Base-by-base conservation (phyloP, 2,329 filamentous ascomycete species). In the Diaporthe eres region DNA sequence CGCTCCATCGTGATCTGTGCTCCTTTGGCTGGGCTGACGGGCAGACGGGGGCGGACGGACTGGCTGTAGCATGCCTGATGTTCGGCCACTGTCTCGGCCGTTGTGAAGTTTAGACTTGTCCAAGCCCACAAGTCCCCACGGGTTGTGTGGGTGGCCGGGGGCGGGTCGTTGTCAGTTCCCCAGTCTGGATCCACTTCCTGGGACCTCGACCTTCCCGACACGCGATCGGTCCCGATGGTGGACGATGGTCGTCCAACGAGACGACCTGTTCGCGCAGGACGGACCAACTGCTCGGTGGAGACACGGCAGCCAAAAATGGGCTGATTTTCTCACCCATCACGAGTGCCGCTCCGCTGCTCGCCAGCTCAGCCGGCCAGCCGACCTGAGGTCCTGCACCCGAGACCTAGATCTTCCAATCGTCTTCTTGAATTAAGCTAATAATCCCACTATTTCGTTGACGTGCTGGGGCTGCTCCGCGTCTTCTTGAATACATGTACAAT, bases 351-450 rank as follows among this genome's bases (percentile, higher is more conserved):
- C 60, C 39, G n/a, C 60, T 68, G 44, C 31, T 25, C 13, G 44
- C 63, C 63, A 68, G 58, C 58, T 39, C 58, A 61, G 47, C 47
- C 22, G 10, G 63, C 63, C 44, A 19, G 19, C 63, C 47, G 39
- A 39, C 63, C 3, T 17, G 31, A 25, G 31, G 31, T 25, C 63
- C 63, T 53, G 63, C 63, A 39, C 22, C 42, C 44, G 28, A 37
- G 63, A 53, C 47, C 63, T 37, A 13, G 63, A 51, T 31, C 12
- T 58, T 61, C 25, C 44, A 47, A 76, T 74, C 58, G 63, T 57
- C 57, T 76, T 76, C 57, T 76, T 76, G 55, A 51, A 65, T 53
- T 74, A 47, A 71, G 37, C 70, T 74, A 51, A 60, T 51, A 53
- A 51, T 65, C 74, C 72, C 75, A 60, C 72, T 71, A 67, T 57